These are phyloP conservation scores for Hymenoscyphus linearis DNA, from an alignment of 2,329 filamentous ascomycete species.

Conservation along the genomic window DNA sequence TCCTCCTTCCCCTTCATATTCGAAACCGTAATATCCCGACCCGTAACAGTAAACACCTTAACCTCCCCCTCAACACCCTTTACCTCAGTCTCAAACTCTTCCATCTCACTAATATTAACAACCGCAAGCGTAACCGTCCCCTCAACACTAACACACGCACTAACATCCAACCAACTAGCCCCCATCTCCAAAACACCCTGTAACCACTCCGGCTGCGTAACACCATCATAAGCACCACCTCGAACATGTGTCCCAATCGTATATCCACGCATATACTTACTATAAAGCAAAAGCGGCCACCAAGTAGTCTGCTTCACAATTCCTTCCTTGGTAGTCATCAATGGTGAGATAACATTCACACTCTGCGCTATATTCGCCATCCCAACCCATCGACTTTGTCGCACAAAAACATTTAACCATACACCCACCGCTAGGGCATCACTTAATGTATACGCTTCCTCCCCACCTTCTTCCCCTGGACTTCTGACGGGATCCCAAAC, in stretches of 20 bases:
- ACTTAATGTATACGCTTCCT: constrained; percentile 58
- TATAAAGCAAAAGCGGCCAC: constrained; percentile 58
- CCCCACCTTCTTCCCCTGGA: constrained; percentile 56
- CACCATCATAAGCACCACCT: constrained; percentile 58
- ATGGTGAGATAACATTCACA: constrained; percentile 62
- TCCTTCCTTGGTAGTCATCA: constrained; percentile 56
- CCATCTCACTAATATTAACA: constrained; percentile 63
- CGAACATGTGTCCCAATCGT: constrained; percentile 62
- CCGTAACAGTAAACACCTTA: constrained; percentile 58
- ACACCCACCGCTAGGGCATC: constrained; percentile 58
- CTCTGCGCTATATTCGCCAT: constrained; percentile 65
- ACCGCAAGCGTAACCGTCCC: constrained; percentile 63
- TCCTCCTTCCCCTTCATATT: constrained; percentile 60
- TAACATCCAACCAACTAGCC: constrained; percentile 66
- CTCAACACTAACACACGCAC: constrained; percentile 51
- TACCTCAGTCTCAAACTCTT: constrained; percentile 55
- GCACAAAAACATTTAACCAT: constrained; percentile 60
- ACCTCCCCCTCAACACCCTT: constrained; percentile 51
- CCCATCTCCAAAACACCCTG: constrained; percentile 55
- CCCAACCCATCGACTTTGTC: constrained; percentile 55
- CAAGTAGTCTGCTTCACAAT: constrained; percentile 60
- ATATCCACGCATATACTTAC: constrained; percentile 67
- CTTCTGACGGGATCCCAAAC: constrained; percentile 61
- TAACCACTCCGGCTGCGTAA: constrained; percentile 62
- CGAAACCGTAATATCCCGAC: constrained; percentile 47